Evolutionary conservation across 192 early-diverging fungal species (phyloP), one percentile per base, ranked within the genome.

Genomic region (Podila clonocystis): DNA sequence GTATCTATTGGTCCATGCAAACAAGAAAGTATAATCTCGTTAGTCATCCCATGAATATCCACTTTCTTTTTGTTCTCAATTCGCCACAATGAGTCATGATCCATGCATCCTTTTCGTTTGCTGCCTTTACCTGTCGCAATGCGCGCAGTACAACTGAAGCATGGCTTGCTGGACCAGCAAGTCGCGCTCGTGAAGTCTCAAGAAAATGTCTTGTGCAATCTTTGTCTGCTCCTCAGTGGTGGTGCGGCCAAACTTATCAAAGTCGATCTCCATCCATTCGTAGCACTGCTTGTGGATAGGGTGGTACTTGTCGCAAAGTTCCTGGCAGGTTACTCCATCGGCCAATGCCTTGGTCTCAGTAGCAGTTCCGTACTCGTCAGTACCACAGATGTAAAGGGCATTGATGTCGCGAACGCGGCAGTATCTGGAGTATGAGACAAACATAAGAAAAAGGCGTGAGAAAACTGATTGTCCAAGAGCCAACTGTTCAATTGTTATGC

Each of bases 351-450:
- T 98, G 11, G 97, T 99, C 86, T 99, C 98, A 13, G 98, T 99
- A 5, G 98, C 95, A 20, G 98, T 99, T 38, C 98, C 98, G 84
- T 99, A 99, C 86, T 99, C 98, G 85, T 99, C 98, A 3, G 98
- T 98, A 70, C 98, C 98, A 86, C 95, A 95, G 67, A 99, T 91
- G 72, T 91, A 97, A 20, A 98, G 79, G 5, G 94, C 94, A 82
- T 99, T 99, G 82, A 93, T 89, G 26, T 92, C 94, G 59, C 97
- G 94, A 33, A 91, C 73, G 59, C 98, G 97, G 55, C 92, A 93
- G 88, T 93, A 99, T 79, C 93, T 92, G 30, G 67, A 26, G 38
- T 69, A 7, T 59, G 36, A 31, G 33, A 62, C 29, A 50, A 12
- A 31, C 0, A 28, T 19, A n/a, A 19, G 49, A 67, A 67, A 49